Evolutionary conservation across 2,329 filamentous ascomycete genomes (phyloP), one percentile per base, ranked within the genome.

Genomic region (Aspergillus persii): DNA sequence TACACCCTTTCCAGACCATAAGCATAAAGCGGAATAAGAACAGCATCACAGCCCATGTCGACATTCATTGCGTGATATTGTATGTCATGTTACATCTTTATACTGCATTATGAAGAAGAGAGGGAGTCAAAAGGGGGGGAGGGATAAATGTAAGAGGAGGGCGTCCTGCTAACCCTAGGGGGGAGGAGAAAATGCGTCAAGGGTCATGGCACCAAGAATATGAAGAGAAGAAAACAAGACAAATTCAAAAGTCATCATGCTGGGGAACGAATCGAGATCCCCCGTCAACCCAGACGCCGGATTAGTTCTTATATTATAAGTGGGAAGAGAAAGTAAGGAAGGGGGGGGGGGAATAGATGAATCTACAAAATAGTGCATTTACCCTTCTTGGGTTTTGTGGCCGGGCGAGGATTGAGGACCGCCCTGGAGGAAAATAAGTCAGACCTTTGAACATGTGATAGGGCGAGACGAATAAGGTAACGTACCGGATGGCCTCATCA

Each of bases 401-500:
- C 68, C 30, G 79, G 79, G 57, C 79, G 77, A 48, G 79, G 79
- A 62, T 80, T 81, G 57, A 81, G 72, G 48, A 81, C 79, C 50
- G 79, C 79, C 59, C 79, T 81, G 58, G 29, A 12, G 23, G 57
- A 50, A 15, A 30, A 23, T 23, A 23, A 8, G 50, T 55, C 12
- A 57, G 30, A 12, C 30, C 18, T 2, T 8, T 18, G 36, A 12
- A 18, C 18, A 29, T 36, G 33, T 11, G 33, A 36, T 12, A 36
- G 15, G 33, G 33, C 9, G 8, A 36, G 33, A 29, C 5, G 15
- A 3, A 18, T 3, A 46, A 12, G 31, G 29, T 1, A 18, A 79
- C 89, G 69, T 81, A 98, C 95, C 95, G 89, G 74, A 99, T 99
- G 36, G 95, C 95, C 80, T 97, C 94, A 74, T 99, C 95, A 74